A percentile compares a stretch with the other conserved stretches of the same genome.
These are phyloP conservation scores for Fragaria iinumae DNA, from an alignment of 306 rosid genomes.

Conservation along the genomic window DNA sequence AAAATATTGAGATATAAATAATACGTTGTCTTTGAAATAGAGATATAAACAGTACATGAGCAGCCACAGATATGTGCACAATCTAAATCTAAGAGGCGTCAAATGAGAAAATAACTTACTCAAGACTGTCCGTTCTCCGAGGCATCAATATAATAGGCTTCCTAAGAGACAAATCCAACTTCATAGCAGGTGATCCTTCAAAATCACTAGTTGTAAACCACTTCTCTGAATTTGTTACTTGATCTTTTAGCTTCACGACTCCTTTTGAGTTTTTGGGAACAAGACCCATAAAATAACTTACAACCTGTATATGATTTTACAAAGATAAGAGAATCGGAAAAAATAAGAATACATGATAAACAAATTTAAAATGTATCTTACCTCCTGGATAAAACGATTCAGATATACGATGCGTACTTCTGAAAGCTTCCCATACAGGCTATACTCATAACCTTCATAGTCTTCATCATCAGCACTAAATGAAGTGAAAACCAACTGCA, in stretches of 20 bases:
- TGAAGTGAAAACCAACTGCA: slow-evolving; percentile 85
- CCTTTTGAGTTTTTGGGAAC: slow-evolving; percentile 75
- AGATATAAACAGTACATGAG: neutral
- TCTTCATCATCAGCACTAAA: slow-evolving; percentile 77
- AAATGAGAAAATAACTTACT: slow-evolving; percentile 49
- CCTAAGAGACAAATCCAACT: slow-evolving; percentile 83
- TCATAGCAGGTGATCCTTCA: slow-evolving; percentile 96
- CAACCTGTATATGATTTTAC: slow-evolving; percentile 52
- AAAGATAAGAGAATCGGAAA: slow-evolving; percentile 15
- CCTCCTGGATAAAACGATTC: slow-evolving; percentile 96
- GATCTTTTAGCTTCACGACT: slow-evolving; percentile 74
- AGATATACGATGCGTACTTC: slow-evolving; percentile 93
- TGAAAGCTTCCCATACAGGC: slow-evolving; percentile 88
- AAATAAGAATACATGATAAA: neutral
- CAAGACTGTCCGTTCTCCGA: slow-evolving; percentile 75
- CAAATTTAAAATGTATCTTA: slow-evolving; percentile 30
- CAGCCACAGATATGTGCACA: neutral
- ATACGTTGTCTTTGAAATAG: neutral
- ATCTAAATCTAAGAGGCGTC: slow-evolving; percentile 7
- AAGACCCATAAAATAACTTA: slow-evolving; percentile 90
- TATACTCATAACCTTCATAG: slow-evolving; percentile 80
- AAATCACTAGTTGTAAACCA: slow-evolving; percentile 87
- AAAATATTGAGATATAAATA: too few relatives aligned
- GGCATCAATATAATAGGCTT: slow-evolving; percentile 98
- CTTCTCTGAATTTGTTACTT: slow-evolving; percentile 89